These are phyloP conservation scores for Hymenoscyphus linearis DNA, from an alignment of 2,329 filamentous ascomycete genomes.

Conservation along the genomic window DNA sequence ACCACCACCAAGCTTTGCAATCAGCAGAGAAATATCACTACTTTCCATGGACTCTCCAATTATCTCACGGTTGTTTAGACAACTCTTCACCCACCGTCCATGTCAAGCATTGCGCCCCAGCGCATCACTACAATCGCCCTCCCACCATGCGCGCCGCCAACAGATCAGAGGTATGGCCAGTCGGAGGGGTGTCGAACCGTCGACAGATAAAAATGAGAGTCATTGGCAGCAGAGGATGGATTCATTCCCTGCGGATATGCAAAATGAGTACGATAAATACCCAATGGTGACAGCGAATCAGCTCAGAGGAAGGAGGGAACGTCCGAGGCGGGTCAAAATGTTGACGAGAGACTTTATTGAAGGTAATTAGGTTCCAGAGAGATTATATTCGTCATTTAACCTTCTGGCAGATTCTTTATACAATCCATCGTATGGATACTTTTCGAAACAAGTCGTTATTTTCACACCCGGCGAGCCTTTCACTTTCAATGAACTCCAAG, in stretches of 20 bases:
- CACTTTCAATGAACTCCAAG: slow-evolving; percentile 72
- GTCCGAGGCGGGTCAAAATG: slow-evolving; percentile 92
- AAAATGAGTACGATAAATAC: slow-evolving; percentile 74
- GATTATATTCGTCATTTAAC: slow-evolving; percentile 15
- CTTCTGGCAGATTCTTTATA: slow-evolving; percentile 72
- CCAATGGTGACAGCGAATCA: slow-evolving; percentile 81
- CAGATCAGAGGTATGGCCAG: slow-evolving; percentile 31
- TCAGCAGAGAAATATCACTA: slow-evolving; percentile 11
- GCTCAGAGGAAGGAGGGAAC: slow-evolving; percentile 64
- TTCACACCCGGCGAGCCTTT: slow-evolving; percentile 92
- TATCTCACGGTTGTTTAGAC: slow-evolving; percentile 72
- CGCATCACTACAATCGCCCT: slow-evolving; percentile 27
- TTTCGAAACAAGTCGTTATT: slow-evolving; percentile 93
- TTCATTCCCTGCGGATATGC: slow-evolving; percentile 69
- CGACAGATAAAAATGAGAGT: slow-evolving; percentile 48
- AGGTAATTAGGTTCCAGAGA: slow-evolving; percentile 44
- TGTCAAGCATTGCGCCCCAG: slow-evolving; percentile 50
- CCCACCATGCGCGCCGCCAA: slow-evolving; percentile 36
- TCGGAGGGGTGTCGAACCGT: slow-evolving; percentile 15
- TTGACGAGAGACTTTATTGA: slow-evolving; percentile 96
- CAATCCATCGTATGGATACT: slow-evolving; percentile 92
- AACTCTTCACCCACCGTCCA: slow-evolving; percentile 72
- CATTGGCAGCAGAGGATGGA: slow-evolving; percentile 83
- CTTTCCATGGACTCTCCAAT: slow-evolving; percentile 72
- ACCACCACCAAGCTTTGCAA: slow-evolving; percentile 17